These are phyloP conservation scores for Aschersonia sp. DNA, from an alignment of 2,329 filamentous ascomycete genomes.

Conservation along the genomic window DNA sequence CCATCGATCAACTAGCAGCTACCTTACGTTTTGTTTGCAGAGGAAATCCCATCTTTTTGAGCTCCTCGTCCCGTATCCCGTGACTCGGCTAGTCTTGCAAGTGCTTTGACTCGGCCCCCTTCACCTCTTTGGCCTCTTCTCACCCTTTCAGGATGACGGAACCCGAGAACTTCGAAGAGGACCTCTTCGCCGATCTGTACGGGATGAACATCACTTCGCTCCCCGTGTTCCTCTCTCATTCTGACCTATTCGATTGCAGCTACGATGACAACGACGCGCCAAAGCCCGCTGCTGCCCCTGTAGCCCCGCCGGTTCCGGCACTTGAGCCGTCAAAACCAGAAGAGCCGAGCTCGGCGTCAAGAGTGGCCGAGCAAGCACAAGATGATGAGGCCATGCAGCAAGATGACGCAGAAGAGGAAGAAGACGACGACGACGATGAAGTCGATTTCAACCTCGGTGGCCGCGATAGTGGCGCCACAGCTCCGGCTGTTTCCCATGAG, in stretches of 20 bases:
- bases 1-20: too few relatives aligned
- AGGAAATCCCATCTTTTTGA: too few relatives aligned
- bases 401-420: slow-evolving; percentile 31
- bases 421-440: slow-evolving; percentile 40
- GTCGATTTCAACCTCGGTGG: slow-evolving; percentile 44
- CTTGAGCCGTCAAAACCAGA: slow-evolving; percentile 13
- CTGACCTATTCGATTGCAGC: slow-evolving; percentile 20
- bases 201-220: too few relatives aligned
- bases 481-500: slow-evolving; percentile 14
- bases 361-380: slow-evolving; percentile 1
- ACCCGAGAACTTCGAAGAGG: slow-evolving; percentile 72
- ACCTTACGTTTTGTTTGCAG: too few relatives aligned
- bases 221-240: neutral
- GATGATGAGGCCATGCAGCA: slow-evolving; percentile 28
- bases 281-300: slow-evolving; percentile 21
- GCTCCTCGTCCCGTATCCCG: neutral
- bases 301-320: slow-evolving; percentile 11
- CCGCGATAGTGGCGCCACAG: slow-evolving; percentile 15
- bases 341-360: slow-evolving; percentile 9
- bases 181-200: slow-evolving; percentile 47
- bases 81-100: neutral
- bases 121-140: neutral
- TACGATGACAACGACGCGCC: slow-evolving; percentile 49
- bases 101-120: neutral
- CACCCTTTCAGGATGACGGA: slow-evolving; percentile 48